Conservation (phyloP, 1,284 basidiomycete genomes). For the Ganoderma lingzhi region DNA sequence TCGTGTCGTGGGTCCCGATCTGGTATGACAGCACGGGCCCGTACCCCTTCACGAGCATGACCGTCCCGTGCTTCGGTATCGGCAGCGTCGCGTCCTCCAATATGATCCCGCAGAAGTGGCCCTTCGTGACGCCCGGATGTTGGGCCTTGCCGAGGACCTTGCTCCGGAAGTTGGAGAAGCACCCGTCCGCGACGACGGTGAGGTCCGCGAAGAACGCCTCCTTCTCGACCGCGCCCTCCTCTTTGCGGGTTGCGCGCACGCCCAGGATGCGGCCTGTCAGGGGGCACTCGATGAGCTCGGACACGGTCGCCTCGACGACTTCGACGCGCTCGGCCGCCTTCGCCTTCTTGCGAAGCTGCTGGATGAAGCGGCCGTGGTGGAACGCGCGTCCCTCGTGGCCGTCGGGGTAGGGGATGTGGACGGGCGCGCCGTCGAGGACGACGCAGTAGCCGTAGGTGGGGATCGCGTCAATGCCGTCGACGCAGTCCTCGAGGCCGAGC, state of each 20-base stretch:
- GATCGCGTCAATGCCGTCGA: conserved; percentile 91
- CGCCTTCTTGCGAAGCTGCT: conserved; percentile 78
- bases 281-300: conserved; percentile 73
- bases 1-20: conserved; percentile 82
- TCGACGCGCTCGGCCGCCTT: conserved; percentile 67
- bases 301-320: conserved; percentile 85
- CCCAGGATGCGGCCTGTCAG: conserved; percentile 67
- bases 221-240: conserved; percentile 50
- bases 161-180: conserved; percentile 87
- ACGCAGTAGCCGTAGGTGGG: conserved; percentile 92
- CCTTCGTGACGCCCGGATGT: conserved; percentile 20
- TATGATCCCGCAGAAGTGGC: conserved; percentile 31
- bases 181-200: conserved; percentile 94
- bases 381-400: conserved; percentile 81
- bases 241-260: conserved; percentile 60
- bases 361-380: conserved; percentile 95
- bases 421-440: conserved; percentile 68
- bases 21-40: conserved; percentile 93
- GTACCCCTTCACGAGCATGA: conserved; percentile 74
- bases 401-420: conserved; percentile 92
- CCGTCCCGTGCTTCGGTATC: conserved; percentile 88
- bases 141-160: conserved; percentile 55
- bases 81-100: conserved; percentile 65
- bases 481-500: conserved; percentile 79
- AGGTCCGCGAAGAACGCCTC: conserved; percentile 76